Base-by-base conservation (phyloP, 768 basidiomycete genomes). In the Amanita phalloides region DNA sequence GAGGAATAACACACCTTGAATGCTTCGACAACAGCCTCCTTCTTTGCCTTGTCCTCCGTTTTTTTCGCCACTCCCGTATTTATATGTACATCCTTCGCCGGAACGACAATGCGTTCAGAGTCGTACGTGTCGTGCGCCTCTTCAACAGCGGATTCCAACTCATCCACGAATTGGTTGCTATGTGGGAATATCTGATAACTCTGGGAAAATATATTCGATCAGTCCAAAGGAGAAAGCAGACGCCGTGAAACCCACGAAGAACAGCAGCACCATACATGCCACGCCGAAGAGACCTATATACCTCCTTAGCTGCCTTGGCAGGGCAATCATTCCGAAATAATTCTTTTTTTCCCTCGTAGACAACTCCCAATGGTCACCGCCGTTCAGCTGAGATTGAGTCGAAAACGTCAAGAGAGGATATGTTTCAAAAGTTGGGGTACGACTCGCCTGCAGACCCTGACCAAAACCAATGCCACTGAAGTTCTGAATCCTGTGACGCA, bases 1-100 rank as follows among this genome's bases (percentile, higher is more conserved):
- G 26, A 11, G 17, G 37, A 5, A 1, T 26, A 1, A 64, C 76
- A 56, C 58, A 90, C 90, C 68, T 79, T 79, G 72, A 95, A 91
- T 0, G 93, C 90, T 5, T 76, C 73, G 2, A 87, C 81, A 6
- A 94, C 68, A 0, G 84, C 87, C 49, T 83, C 76, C 45, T 80
- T 74, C 62, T 80, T 86, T n/a, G 62, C 56, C 9, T 68, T 60
- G 62, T 92, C 90, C 1, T 78, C 77, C 23, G 61, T 57, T 36
- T 70, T 54, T 30, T 60, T 51, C 14, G 55, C 44, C 17, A 48
- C 17, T 4, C 7, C 28, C 21, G 20, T 25, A 9, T 25, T 23
- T 4, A 49, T 42, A 44, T 55, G 53, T 54, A 55, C 33, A 25
- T 41, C 36, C 59, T 66, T 14, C 28, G 30, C 30, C 1, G 42